phyloP scores from a whole-genome alignment of 768 basidiomycete species.

The Xerocomus brunneocitrinus region DNA sequence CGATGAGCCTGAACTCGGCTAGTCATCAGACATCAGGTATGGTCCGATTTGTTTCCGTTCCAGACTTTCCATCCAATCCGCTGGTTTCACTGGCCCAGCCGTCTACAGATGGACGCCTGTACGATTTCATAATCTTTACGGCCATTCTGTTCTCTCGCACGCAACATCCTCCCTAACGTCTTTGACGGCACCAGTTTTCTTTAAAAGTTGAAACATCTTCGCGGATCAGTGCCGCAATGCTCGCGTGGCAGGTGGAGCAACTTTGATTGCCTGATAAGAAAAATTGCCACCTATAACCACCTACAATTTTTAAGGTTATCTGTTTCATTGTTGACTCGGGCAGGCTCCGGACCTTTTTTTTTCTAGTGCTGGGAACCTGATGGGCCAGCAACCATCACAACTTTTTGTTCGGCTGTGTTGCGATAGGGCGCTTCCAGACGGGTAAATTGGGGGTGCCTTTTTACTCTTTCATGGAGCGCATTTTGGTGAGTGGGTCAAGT shows the following conservation, averaged over 20 bases:
- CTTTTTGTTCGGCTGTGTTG: background rate
- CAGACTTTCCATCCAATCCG: background rate
- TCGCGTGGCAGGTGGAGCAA: background rate
- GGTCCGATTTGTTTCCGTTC: background rate
- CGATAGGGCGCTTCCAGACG: no score
- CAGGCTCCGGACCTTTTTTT: background rate
- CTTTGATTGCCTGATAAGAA: conserved; percentile 1
- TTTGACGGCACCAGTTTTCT: background rate
- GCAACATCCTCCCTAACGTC: no score
- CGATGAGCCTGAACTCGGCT: no score
- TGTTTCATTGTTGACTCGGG: background rate
- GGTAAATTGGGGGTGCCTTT: background rate
- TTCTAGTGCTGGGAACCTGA: background rate
- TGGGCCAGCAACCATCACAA: background rate
- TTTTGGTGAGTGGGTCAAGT: background rate
- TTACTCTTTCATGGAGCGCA: background rate
- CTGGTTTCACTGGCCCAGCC: background rate
- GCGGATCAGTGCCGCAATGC: background rate
- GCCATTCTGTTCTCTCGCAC: background rate
- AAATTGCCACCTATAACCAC: background rate
- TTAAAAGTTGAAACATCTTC: conserved; percentile 3
- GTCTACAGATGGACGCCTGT: background rate
- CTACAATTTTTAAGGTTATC: background rate
- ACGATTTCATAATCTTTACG: background rate
- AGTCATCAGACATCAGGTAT: background rate